These are phyloP conservation scores for Backusella liffmaniae DNA, from an alignment of 192 early-diverging fungal genomes.

Conservation along the genomic window DNA sequence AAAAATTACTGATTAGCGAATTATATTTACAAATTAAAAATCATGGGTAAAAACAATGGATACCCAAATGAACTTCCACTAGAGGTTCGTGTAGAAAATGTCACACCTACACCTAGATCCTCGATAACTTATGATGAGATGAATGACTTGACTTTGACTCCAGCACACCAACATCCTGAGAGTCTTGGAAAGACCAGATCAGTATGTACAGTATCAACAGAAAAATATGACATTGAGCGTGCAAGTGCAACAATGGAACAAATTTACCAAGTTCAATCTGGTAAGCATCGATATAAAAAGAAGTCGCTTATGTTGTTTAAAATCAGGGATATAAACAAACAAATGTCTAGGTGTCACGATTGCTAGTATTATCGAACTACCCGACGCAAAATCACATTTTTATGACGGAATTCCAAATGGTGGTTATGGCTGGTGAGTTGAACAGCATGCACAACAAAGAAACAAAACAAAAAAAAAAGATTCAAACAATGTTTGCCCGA, in stretches of 20 bases:
- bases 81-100: neutral
- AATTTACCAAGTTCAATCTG: neutral
- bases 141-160: neutral
- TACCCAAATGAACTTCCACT: neutral
- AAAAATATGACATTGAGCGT: slow-evolving; percentile 3
- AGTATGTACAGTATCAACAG: neutral
- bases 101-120: neutral
- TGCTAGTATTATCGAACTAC: slow-evolving; percentile 14
- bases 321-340: neutral
- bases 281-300: neutral
- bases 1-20: neutral
- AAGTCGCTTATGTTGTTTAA: neutral
- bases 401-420: slow-evolving; percentile 18
- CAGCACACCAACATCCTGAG: neutral
- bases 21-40: neutral
- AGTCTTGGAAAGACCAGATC: neutral
- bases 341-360: neutral
- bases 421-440: slow-evolving; percentile 15
- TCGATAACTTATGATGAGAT: slow-evolving; percentile 7
- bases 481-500: neutral
- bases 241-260: neutral
- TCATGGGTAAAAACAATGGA: neutral
- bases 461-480: neutral
- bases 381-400: neutral
- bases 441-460: neutral